A percentile compares a stretch with the other conserved stretches of the same genome.
These are phyloP conservation scores for Tephrocybe rancida DNA, from an alignment of 768 basidiomycete species.

Conservation along the genomic window DNA sequence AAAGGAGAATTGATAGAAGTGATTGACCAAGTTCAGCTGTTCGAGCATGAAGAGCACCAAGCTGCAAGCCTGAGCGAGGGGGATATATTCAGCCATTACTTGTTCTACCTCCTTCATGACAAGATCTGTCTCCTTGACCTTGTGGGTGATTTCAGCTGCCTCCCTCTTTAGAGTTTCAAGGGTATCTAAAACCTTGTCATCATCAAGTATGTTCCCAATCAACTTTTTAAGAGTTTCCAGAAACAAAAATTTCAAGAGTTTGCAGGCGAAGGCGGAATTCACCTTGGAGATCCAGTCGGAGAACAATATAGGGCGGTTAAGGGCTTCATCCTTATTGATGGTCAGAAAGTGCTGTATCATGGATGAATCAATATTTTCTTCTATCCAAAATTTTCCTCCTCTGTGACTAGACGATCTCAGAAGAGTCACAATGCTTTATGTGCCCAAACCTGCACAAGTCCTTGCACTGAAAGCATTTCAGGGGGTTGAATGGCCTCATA, in stretches of 20 bases:
- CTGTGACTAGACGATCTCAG: conserved; percentile 94
- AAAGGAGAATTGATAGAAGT: conserved; percentile 99
- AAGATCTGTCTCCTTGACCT: conserved; percentile 94
- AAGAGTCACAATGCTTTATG: conserved; percentile 97
- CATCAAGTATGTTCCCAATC: conserved; percentile 94
- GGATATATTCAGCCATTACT: conserved; percentile 93
- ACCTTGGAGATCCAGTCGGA: conserved; percentile 99
- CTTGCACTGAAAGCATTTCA: conserved; percentile 92
- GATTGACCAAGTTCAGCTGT: conserved; percentile 90
- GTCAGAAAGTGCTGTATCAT: conserved; percentile 94
- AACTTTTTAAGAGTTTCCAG: conserved; percentile 97
- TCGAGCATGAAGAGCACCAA: conserved; percentile 97
- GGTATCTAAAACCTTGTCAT: conserved; percentile 97
- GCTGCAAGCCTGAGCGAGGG: conserved; percentile 94
- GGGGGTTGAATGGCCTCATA: conserved; percentile 96
- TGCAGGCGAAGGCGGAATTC: conserved; percentile 94
- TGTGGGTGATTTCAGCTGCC: conserved; percentile 93
- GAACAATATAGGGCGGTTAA: conserved; percentile 89
- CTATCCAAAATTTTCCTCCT: conserved; percentile 96
- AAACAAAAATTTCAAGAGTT: conserved; percentile 88
- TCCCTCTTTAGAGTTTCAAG: conserved; percentile 95
- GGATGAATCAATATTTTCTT: conserved; percentile 82
- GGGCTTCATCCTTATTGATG: conserved; percentile 84
- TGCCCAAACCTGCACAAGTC: conserved; percentile 97
- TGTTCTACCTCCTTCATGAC: conserved; percentile 97